Evolutionary conservation across 2,329 filamentous ascomycete genomes (phyloP), one percentile per base, ranked within the genome.

Genomic region (Trichoderma simmonsii): DNA sequence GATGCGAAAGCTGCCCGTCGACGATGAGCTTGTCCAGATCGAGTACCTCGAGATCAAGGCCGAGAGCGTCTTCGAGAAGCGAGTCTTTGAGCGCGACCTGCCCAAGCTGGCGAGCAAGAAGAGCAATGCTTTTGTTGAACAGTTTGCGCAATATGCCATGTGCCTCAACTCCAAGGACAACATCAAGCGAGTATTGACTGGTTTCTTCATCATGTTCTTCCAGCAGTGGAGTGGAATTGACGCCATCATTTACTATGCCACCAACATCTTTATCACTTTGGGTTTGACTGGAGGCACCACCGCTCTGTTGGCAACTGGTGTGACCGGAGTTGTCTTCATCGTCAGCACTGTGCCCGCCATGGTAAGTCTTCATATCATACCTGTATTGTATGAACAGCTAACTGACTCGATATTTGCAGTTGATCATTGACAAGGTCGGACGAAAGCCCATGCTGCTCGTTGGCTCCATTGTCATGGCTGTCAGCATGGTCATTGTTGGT

Each of bases 31-130:
- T 0, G 87, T 95, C 36, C 87, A 91, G 74, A 85, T 94, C 1
- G 93, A 95, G 77, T 94, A 92, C 77, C 87, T 94, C 14, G 93
- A 95, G 79, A 95, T 95, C 82, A 93, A 93, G 79, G 92, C 92
- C 0, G 91, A 94, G 79, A 91, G 89, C 0, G 80, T 92, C 21
- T 95, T 95, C 75, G 92, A 95, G 61, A 94, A 82, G 81, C 87
- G 89, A 39, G 89, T 88, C 1, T 85, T 91, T 11, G 87, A 88
- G 0, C 90, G 92, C 73, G 85, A 90, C 28, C 86, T 86, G 71
- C 85, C 85, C 2, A 81, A 83, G 32, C 75, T 83, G 7, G 82
- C 82, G 4, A 81, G 81, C 18, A 81, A 81, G 71, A 79, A 83
- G 71, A 79, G 81, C 70, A 86, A 81, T 72, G 78, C 85, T 0